Evolutionary conservation across 2,329 filamentous ascomycete genomes (phyloP).

Genomic region (Iodosphaeria phyllophila): DNA sequence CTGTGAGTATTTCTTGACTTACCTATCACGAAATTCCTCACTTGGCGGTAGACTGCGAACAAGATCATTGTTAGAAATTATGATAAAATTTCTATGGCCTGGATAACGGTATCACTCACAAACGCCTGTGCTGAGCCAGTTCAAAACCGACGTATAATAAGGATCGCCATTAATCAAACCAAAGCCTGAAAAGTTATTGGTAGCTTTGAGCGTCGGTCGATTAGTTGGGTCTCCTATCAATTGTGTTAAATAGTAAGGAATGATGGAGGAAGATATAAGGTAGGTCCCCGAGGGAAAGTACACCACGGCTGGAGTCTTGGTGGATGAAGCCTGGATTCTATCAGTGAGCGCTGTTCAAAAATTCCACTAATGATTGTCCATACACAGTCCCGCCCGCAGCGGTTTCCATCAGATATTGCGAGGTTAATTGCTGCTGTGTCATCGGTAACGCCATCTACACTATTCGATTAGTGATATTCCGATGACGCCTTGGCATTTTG

Average conservation of each 20-base stretch:
- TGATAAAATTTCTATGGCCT: too few relatives aligned
- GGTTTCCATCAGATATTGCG: slow-evolving; percentile 21
- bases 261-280: slow-evolving; percentile 32
- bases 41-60: slow-evolving; percentile 44
- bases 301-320: slow-evolving; percentile 20
- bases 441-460: slow-evolving; percentile 24
- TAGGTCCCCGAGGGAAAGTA: slow-evolving; percentile 33
- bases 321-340: slow-evolving; percentile 16
- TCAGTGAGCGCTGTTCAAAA: too few relatives aligned
- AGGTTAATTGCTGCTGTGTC: slow-evolving; percentile 25
- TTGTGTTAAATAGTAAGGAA: slow-evolving; percentile 45
- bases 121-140: too few relatives aligned
- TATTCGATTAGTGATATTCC: too few relatives aligned
- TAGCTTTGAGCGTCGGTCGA: slow-evolving; percentile 33
- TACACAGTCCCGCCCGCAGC: slow-evolving; percentile 23
- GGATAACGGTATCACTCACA: too few relatives aligned
- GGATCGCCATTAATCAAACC: slow-evolving; percentile 39
- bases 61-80: too few relatives aligned
- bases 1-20: too few relatives aligned
- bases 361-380: too few relatives aligned
- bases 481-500: too few relatives aligned
- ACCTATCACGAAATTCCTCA: slow-evolving; percentile 46
- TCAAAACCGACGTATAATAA: slow-evolving; percentile 25
- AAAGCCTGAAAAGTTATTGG: slow-evolving; percentile 30
- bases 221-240: slow-evolving; percentile 40